Base-by-base conservation (phyloP, 1,284 basidiomycete genomes). In the Rhodotorula sp. region DNA sequence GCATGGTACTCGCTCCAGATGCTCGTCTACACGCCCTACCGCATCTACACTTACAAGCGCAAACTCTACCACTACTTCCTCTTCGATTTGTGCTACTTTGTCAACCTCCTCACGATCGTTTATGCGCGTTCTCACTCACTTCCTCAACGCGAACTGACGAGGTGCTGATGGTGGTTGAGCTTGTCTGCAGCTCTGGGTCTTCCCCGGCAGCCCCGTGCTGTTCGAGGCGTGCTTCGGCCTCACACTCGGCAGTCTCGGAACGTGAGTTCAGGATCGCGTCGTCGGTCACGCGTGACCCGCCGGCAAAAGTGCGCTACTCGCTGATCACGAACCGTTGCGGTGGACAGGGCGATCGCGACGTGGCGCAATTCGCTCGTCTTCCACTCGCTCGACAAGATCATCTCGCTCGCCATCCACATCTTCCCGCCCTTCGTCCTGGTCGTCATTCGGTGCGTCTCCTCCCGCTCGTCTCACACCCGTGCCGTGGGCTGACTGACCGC, bases 281-380 rank as follows among this genome's bases (percentile, higher is more conserved):
- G 11, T 60, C 60, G 10, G 24, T 28, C 7, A 3, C 24, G 10
- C 47, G 6, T 47, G 22, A 10, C 26, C 20, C 22, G 15, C 1
- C 11, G 4, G 9, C 34, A 10, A 44, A 18, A 6, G 31, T 8
- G 26, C n/a, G n/a, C n/a, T n/a, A n/a, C 28, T 52, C 10, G 8
- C 11, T 3, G 10, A 30, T 50, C 8, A 15, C 13, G 7, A 8
- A 1, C 31, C 26, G 0, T 20, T 59, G 9, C 7, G 28, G 56
- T 62, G 0, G 50, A 24, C 59, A 69, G 71, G 0, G 77, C 76
- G n/a, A 77, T 78, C 58, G 76, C 76, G n/a, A 78, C 76, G 0
- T 79, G 78, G 78, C 74, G 78, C 52, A 79, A 79, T 64, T 78
- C 77, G 48, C 75, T 79, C 55, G 78, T 79, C 24, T 79, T 79